phyloP scores from a whole-genome alignment of 2,329 filamentous ascomycete genomes.

The Seiridium unicorne region DNA sequence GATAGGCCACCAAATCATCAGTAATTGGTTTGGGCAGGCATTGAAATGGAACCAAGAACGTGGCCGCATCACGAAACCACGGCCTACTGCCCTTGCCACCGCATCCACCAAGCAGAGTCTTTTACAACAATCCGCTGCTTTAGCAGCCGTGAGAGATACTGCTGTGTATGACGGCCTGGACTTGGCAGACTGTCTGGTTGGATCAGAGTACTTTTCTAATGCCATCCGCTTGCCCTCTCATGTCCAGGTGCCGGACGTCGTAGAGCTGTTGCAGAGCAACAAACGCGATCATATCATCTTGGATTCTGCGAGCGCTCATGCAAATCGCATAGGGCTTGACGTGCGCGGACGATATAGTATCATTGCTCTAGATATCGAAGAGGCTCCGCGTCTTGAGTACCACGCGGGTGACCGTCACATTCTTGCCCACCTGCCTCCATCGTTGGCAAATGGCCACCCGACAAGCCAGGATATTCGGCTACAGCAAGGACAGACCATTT shows the following conservation, averaged over 20 bases:
- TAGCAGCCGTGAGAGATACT: background rate
- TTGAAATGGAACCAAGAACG: slow-evolving; percentile 49
- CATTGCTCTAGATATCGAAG: slow-evolving; percentile 62
- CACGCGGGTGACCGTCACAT: slow-evolving; percentile 44
- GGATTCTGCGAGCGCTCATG: slow-evolving; percentile 57
- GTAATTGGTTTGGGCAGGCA: slow-evolving; percentile 73
- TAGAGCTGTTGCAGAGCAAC: slow-evolving; percentile 45
- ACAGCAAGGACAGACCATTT: slow-evolving; percentile 34
- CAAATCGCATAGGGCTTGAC: slow-evolving; percentile 37
- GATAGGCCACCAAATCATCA: slow-evolving; percentile 61
- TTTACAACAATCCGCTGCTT: slow-evolving; percentile 19
- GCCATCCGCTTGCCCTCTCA: slow-evolving; percentile 42
- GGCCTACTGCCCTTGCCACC: background rate
- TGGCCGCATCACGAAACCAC: slow-evolving; percentile 7
- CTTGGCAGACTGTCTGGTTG: slow-evolving; percentile 8
- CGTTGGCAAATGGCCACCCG: slow-evolving; percentile 12
- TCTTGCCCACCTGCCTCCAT: slow-evolving; percentile 24
- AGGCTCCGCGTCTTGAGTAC: slow-evolving; percentile 58
- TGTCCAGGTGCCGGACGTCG: slow-evolving; percentile 52
- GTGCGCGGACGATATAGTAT: slow-evolving; percentile 69
- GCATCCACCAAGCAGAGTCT: slow-evolving; percentile 30
- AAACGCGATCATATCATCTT: slow-evolving; percentile 51
- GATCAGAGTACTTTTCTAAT: slow-evolving; percentile 35
- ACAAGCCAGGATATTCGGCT: slow-evolving; percentile 26
- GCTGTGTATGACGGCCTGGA: background rate